These are phyloP conservation scores for Pichia sp. DNA, from an alignment of 1,139 yeast genomes.

Conservation along the genomic window DNA sequence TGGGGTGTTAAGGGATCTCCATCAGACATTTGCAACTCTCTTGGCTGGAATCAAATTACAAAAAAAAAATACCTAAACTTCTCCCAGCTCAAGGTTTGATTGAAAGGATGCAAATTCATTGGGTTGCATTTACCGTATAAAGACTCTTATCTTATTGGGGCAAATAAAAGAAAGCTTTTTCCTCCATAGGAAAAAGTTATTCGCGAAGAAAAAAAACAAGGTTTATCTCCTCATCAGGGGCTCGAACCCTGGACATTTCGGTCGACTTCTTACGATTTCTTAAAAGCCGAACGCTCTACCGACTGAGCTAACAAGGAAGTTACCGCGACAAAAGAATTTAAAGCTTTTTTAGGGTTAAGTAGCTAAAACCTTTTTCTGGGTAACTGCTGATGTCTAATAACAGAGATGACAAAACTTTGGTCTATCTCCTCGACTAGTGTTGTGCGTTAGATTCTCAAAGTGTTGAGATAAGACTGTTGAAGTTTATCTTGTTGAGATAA, in stretches of 20 bases:
- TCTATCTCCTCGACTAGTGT: too few species aligned
- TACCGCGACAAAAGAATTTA: background rate
- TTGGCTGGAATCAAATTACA: background rate
- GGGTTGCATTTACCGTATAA: background rate
- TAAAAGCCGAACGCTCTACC: conserved; percentile 51
- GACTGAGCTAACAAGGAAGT: conserved; percentile 38
- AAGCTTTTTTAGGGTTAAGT: background rate
- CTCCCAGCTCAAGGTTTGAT: background rate
- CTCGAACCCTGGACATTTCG: conserved; percentile 25
- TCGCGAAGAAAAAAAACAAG: background rate
- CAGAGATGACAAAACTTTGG: background rate
- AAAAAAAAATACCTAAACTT: background rate
- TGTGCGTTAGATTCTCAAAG: too few species aligned
- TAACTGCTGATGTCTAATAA: too few species aligned
- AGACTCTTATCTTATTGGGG: background rate
- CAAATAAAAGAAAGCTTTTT: background rate
- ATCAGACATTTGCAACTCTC: background rate
- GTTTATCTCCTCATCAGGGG: conserved; percentile 20
- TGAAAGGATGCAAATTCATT: background rate
- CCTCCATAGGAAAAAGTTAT: conserved; percentile 6
- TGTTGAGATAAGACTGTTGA: too few species aligned
- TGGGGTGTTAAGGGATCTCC: background rate
- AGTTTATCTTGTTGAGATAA: too few species aligned
- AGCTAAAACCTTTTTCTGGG: background rate
- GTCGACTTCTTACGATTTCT: conserved; percentile 21